Conservation (phyloP, 2,329 filamentous ascomycete genomes). For the Colletotrichum simmondsii region DNA sequence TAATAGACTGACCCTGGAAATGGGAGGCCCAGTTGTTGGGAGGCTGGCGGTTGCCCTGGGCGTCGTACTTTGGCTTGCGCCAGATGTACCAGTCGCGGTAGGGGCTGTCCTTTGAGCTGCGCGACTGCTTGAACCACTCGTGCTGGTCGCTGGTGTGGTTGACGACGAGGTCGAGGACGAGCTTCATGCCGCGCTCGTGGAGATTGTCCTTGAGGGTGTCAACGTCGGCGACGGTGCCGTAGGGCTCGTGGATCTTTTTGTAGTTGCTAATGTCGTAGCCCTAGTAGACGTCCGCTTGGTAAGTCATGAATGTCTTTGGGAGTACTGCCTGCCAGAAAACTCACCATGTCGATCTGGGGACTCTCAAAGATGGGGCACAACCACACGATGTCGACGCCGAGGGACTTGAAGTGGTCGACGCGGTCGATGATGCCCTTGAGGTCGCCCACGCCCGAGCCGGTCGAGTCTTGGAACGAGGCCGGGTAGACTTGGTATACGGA, state of each 20-base stretch:
- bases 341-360: constrained; percentile 73
- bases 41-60: constrained; percentile 66
- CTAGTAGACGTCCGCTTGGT: constrained; percentile 42
- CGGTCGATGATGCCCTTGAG: constrained; percentile 67
- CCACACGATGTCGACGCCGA: constrained; percentile 71
- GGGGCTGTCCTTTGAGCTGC: constrained; percentile 61
- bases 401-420: constrained; percentile 63
- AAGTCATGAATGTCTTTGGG: no score
- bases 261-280: constrained; percentile 80
- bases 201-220: constrained; percentile 70
- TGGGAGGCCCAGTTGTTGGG: constrained; percentile 68
- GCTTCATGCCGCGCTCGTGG: constrained; percentile 72
- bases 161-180: constrained; percentile 79
- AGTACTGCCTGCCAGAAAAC: background rate
- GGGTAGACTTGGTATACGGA: constrained; percentile 72
- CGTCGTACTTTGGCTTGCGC: constrained; percentile 67
- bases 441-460: constrained; percentile 65
- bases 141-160: constrained; percentile 75
- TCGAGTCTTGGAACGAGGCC: constrained; percentile 70
- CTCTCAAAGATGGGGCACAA: constrained; percentile 58
- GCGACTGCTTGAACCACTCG: constrained; percentile 67
- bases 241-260: constrained; percentile 70
- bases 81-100: constrained; percentile 75
- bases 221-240: constrained; percentile 75
- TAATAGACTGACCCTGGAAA: constrained; percentile 46